Evolutionary conservation across 371 early-diverging fungal genomes (phyloP), one percentile per base, ranked within the genome.

Genomic region (Mortierella sp.): DNA sequence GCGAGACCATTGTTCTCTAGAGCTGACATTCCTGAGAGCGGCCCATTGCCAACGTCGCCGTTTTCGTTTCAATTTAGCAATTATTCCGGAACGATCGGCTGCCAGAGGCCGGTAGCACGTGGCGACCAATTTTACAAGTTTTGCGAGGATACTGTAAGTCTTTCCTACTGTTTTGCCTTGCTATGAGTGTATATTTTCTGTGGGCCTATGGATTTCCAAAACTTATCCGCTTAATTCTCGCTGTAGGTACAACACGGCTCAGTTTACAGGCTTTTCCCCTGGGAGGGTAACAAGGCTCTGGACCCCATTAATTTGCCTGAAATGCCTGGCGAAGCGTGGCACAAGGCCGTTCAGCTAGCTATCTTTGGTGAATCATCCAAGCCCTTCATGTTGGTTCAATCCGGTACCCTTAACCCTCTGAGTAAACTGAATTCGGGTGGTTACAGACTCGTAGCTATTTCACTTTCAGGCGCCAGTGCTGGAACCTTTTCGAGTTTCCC

Each of bases 381-480:
- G 43, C 18, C 43, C 26, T 66, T 57, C 43, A 51, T 66, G 66
- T 23, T 66, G 52, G 59, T 66, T 18, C 66, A 66, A 18, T 58
- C 66, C 15, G 59, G 59, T 7, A 29, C 3, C 0, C 15, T 37
- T 30, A 21, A 21, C 11, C 18, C 18, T 6, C 1, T 18, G 14
- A 29, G 14, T 25, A 12, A 0, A 9, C 21, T 19, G n/a, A 26
- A 26, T 53, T 53, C 21, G n/a, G 21, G n/a, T 6, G 14, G 29
- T 29, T 64, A 56, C 47, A 30, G 18, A 44, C 65, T 65, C 58
- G 47, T n/a, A 43, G 65, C 65, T 30, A 7, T 65, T 29, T 48
- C 28, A 1, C 57, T 65, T 21, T 19, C 58, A 5, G 65, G 65
- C 4, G n/a, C 58, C 29, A n/a, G 19, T 3, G 58, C 50, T 28